Conservation (phyloP, 345 rosid genomes). For the Microthlaspi erraticum region DNA sequence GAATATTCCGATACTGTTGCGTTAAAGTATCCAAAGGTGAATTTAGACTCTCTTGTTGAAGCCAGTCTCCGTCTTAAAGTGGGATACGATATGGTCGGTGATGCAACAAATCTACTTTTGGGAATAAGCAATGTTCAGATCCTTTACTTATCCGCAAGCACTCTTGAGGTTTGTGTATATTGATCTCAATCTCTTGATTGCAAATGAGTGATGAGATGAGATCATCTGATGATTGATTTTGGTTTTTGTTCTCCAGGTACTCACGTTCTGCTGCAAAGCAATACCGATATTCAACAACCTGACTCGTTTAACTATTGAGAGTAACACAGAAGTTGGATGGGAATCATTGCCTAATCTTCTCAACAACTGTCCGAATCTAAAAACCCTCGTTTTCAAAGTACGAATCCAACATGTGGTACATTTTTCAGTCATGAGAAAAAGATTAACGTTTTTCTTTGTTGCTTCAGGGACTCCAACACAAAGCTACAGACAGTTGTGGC, state of each 20-base stretch:
- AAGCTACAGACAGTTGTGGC: not conserved
- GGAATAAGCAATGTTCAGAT: conserved; percentile 31
- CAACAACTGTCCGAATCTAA: not conserved
- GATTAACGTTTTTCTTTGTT: not conserved
- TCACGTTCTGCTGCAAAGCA: conserved; percentile 14
- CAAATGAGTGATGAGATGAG: not conserved
- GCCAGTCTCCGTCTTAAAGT: too few relatives aligned
- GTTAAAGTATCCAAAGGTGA: conserved; percentile 27
- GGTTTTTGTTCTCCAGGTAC: conserved; percentile 7
- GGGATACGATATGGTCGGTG: not conserved
- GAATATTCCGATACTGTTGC: conserved; percentile 25
- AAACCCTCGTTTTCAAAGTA: not conserved
- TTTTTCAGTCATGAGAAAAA: not conserved
- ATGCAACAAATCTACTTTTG: conserved; percentile 4
- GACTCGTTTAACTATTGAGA: conserved; percentile 4
- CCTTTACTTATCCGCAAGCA: conserved; percentile 16
- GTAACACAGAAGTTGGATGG: not conserved
- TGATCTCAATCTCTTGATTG: not conserved
- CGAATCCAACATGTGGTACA: too few relatives aligned
- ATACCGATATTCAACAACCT: conserved; percentile 15
- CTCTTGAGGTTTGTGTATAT: conserved; percentile 27
- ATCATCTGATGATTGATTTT: not conserved
- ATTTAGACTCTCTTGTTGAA: not conserved
- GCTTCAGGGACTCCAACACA: not conserved
- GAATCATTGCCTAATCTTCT: not conserved